A percentile compares a stretch with the other conserved stretches of the same genome.
Conservation (phyloP, 805 yeast species). For the Spathaspora gorwiae region DNA sequence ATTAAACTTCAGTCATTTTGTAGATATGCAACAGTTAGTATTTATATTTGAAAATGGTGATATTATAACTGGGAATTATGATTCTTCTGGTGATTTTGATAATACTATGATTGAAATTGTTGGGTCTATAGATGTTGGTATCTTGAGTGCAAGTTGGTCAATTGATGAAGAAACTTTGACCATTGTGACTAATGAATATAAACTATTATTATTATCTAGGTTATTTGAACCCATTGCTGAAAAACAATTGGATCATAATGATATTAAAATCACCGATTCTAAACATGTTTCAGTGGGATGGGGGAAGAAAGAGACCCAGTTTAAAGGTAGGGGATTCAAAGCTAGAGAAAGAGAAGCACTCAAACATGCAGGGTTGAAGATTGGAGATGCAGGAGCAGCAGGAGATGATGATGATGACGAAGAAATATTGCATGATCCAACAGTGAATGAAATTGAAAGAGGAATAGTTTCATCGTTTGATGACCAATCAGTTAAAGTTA, state of each 20-base stretch:
- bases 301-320: conserved; percentile 97
- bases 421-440: conserved; percentile 75
- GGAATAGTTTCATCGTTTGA: conserved; percentile 65
- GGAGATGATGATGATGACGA: conserved; percentile 39
- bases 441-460: conserved; percentile 67
- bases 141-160: conserved; percentile 77
- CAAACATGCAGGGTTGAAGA: conserved; percentile 63
- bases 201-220: conserved; percentile 64
- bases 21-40: conserved; percentile 61
- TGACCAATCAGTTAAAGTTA: conserved; percentile 41
- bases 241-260: conserved; percentile 51
- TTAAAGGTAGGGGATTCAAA: conserved; percentile 88
- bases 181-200: conserved; percentile 57
- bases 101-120: conserved; percentile 66
- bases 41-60: conserved; percentile 75
- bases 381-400: too few species aligned
- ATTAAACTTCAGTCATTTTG: conserved; percentile 61
- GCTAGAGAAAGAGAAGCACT: conserved; percentile 62
- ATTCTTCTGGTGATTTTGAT: conserved; percentile 41
- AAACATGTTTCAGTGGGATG: conserved; percentile 95
- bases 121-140: conserved; percentile 77
- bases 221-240: conserved; percentile 78
- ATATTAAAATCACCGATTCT: conserved; percentile 53
- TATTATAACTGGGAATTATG: conserved; percentile 62
- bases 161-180: conserved; percentile 85